Conservation (phyloP, 2,329 filamentous ascomycete species). For the Cordyceps cateniannulata region DNA sequence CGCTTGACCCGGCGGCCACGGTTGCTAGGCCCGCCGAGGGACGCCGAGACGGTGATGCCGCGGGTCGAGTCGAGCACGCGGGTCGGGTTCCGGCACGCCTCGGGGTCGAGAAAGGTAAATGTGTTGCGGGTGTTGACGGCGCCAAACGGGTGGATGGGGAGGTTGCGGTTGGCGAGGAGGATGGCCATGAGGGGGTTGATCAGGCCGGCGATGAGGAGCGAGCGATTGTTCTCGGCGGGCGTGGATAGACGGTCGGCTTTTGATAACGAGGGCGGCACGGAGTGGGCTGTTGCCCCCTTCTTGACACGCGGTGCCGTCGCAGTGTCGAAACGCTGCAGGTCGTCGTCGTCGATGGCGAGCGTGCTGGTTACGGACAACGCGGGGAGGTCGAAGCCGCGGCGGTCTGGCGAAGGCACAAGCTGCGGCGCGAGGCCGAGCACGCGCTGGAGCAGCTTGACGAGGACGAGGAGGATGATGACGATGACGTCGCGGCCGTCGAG, state of each 20-base stretch:
- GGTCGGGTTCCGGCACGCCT: slow-evolving; percentile 10
- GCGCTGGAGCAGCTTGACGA: slow-evolving; percentile 6
- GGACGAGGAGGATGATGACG: slow-evolving; percentile 9
- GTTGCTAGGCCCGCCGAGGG: slow-evolving; percentile 8
- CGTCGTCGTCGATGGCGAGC: slow-evolving; percentile 10
- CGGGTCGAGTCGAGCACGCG: slow-evolving; percentile 6
- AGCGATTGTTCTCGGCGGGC: not conserved
- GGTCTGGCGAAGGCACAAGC: not conserved
- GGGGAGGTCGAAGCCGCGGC: slow-evolving; percentile 12
- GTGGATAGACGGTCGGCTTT: not conserved
- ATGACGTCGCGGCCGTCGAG: slow-evolving; percentile 11
- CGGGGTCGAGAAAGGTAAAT: slow-evolving; percentile 11
- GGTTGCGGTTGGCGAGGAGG: slow-evolving; percentile 12
- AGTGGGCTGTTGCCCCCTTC: not conserved
- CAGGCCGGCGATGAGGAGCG: slow-evolving; percentile 10
- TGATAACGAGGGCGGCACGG: not conserved
- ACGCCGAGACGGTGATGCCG: slow-evolving; percentile 11
- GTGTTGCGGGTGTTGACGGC: slow-evolving; percentile 13
- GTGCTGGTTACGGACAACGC: slow-evolving; percentile 11
- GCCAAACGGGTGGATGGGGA: slow-evolving; percentile 11
- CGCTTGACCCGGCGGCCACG: slow-evolving; percentile 11
- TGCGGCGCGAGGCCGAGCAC: slow-evolving; percentile 4
- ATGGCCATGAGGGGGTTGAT: slow-evolving; percentile 14
- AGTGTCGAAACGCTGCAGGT: slow-evolving; percentile 8
- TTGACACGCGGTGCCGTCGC: not conserved